phyloP scores from a whole-genome alignment of 176 grass and related monocot species.

The Thalia dealbata region DNA sequence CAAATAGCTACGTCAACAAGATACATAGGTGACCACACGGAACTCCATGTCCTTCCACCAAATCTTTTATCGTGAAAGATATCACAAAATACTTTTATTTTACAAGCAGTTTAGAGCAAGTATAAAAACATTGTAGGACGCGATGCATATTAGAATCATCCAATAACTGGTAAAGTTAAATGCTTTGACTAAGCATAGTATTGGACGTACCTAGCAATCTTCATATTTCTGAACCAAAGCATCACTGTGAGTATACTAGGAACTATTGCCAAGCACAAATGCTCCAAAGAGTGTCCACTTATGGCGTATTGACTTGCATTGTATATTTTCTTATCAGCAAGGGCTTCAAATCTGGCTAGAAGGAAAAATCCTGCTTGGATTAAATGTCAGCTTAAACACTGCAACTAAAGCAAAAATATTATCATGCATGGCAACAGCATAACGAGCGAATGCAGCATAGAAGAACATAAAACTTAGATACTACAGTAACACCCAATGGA shows the following conservation, averaged over 20 bases:
- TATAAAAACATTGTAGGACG: not conserved
- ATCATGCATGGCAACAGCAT: not conserved
- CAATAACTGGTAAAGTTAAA: not conserved
- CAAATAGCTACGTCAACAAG: too few species aligned
- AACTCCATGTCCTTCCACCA: not conserved
- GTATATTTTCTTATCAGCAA: slow-evolving; percentile 89
- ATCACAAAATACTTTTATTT: not conserved
- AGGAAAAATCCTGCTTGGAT: slow-evolving; percentile 63
- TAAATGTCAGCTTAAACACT: slow-evolving; percentile 8
- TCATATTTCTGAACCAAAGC: slow-evolving; percentile 88
- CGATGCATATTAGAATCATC: not conserved
- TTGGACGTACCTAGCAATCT: slow-evolving; percentile 59
- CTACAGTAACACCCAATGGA: not conserved
- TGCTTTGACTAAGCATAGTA: not conserved
- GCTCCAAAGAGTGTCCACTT: slow-evolving; percentile 93
- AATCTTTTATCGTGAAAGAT: not conserved
- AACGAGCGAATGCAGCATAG: not conserved
- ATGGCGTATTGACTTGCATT: slow-evolving; percentile 76
- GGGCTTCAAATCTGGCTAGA: slow-evolving; percentile 75
- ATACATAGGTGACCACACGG: not conserved
- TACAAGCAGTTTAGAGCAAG: not conserved
- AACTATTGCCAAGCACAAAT: slow-evolving; percentile 81
- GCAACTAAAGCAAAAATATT: not conserved
- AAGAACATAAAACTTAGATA: not conserved
- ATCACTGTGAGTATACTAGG: slow-evolving; percentile 72